These are phyloP conservation scores for Mortierella sp. DNA, from an alignment of 371 early-diverging fungal genomes.

Conservation along the genomic window DNA sequence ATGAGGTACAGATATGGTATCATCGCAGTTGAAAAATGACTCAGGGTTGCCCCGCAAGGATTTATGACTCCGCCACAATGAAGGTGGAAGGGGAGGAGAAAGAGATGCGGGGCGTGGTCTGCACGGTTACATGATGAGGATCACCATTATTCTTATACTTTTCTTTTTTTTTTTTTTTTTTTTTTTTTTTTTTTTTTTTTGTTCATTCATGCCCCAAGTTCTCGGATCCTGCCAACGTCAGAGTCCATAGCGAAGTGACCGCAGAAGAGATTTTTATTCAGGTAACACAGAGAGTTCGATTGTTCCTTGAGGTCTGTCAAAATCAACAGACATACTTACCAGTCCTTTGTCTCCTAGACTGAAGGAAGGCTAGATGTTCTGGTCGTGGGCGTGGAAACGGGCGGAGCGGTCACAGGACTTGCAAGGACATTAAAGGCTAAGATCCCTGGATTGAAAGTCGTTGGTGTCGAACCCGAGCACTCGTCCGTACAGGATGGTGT, in stretches of 20 bases:
- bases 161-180: too few species aligned
- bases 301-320: too few species aligned
- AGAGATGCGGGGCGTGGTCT: too few species aligned
- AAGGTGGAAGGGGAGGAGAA: too few species aligned
- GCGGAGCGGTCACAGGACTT: constrained; percentile 72
- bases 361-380: constrained; percentile 67
- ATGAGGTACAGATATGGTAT: constrained; percentile 63
- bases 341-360: too few species aligned
- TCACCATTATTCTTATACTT: too few species aligned
- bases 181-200: not conserved
- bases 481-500: constrained; percentile 62
- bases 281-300: too few species aligned
- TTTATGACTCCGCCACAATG: too few species aligned
- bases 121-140: too few species aligned
- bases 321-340: too few species aligned
- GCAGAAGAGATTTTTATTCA: constrained; percentile 79
- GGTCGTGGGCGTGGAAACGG: constrained; percentile 81
- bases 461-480: constrained; percentile 77
- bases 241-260: constrained; percentile 55
- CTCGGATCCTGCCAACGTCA: constrained; percentile 28
- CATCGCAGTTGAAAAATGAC: too few species aligned
- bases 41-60: too few species aligned
- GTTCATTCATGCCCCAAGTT: constrained; percentile 35
- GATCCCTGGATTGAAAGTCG: constrained; percentile 65
- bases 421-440: constrained; percentile 64